phyloP scores from a whole-genome alignment of 2,329 filamentous ascomycete genomes.

The Teratosphaeria nubilosa region DNA sequence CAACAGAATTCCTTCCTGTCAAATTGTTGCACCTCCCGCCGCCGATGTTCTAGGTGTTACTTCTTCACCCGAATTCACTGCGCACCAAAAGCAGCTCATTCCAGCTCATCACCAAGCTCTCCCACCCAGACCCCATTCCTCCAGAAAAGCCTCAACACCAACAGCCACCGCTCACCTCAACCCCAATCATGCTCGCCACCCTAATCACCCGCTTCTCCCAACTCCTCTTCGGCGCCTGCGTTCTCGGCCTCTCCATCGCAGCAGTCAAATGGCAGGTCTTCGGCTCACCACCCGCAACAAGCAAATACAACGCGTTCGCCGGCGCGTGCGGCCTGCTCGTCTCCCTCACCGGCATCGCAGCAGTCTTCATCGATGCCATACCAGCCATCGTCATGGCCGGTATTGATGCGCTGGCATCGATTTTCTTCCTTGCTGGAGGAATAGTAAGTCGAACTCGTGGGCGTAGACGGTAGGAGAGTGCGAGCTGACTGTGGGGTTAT shows the following conservation, averaged over 20 bases:
- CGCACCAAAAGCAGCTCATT: background rate
- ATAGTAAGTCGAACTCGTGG: constrained; percentile 13
- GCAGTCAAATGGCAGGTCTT: constrained; percentile 15
- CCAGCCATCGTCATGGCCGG: constrained; percentile 11
- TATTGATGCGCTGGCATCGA: constrained; percentile 13
- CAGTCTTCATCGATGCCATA: constrained; percentile 12
- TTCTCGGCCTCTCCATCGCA: constrained; percentile 18
- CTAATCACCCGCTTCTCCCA: constrained; percentile 10
- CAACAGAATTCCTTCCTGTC: background rate
- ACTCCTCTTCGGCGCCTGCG: constrained; percentile 17
- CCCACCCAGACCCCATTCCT: background rate
- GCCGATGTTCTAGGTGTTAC: background rate
- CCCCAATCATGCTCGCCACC: constrained; percentile 2
- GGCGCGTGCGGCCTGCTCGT: constrained; percentile 16
- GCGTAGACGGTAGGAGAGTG: background rate
- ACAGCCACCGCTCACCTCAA: background rate
- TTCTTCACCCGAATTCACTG: background rate
- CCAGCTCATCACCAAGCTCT: background rate
- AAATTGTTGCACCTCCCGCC: background rate
- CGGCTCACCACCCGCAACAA: constrained; percentile 12
- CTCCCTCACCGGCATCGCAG: constrained; percentile 13
- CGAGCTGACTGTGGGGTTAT: background rate
- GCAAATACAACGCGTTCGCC: constrained; percentile 14
- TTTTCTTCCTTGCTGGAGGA: constrained; percentile 17
- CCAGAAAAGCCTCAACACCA: background rate